Base-by-base conservation (phyloP, 2,329 filamentous ascomycete species). In the Epichloe glyceriae region DNA sequence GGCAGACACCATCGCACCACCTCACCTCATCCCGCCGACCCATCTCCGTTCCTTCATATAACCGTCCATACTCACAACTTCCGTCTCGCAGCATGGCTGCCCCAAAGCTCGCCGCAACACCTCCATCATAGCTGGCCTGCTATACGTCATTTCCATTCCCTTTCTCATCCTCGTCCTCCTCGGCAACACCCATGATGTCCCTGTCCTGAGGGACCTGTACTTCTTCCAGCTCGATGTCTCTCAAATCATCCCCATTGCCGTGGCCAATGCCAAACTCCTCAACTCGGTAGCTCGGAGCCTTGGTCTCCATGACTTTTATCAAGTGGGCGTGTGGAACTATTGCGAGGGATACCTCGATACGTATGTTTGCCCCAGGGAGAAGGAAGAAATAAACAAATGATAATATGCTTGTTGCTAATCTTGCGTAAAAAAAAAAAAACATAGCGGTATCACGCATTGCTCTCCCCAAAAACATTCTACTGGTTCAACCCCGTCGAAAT, bases 401-500 rank as follows among this genome's bases (percentile, higher is more conserved):
- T 30, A 11, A 30, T 11, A 11, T 11, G 7, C 30, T 11, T 11
- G 30, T 30, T 30, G 30, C 30, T 30, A 10, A 30, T 17, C 43
- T 42, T 17, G 3, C 40, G 26, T n/a, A 17, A 17, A 20, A 34
- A 10, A 20, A 34, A 10, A 10, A 17, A 43, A 35, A 7, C 8
- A 20, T 42, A 75, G 82, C 58, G 86, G 86, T 38, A 81, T 93
- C 55, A 91, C 87, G 0, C 70, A 71, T 55, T 97, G 91, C 85
- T 7, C 68, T 70, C 5, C 85, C 88, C 0, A 60, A 79, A 79
- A 59, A 72, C 74, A 7, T 73, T 90, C 51, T 97, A 87, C 70
- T 95, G 87, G 84, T 96, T 96, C 71, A 88, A 96, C 64, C 90
- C 90, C 0, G 84, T 95, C 41, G 72, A 84, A 52, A 88, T 96